These are phyloP conservation scores for Xylariomycetidae sp. DNA, from an alignment of 2,329 filamentous ascomycete species.

Conservation along the genomic window DNA sequence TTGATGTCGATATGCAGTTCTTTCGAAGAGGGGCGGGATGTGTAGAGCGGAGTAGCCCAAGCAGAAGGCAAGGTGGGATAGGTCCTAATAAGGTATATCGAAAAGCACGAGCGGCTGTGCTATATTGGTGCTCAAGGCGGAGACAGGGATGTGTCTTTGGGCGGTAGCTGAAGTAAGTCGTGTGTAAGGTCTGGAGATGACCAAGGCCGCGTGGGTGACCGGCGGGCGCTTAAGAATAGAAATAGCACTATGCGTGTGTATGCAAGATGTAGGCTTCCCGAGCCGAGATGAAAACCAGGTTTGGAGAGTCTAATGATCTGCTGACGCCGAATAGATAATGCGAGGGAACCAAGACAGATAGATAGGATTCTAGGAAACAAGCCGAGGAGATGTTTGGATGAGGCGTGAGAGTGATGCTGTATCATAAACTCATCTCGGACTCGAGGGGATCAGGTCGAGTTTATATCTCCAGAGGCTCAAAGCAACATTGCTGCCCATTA, in stretches of 20 bases:
- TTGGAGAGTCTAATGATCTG: conserved; percentile 10
- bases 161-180: conserved; percentile 20
- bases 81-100: conserved; percentile 11
- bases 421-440: conserved; percentile 5
- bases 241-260: conserved; percentile 17
- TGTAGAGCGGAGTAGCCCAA: too few relatives aligned
- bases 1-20: conserved; percentile 2
- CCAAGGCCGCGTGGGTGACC: conserved; percentile 13
- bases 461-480: conserved; percentile 12
- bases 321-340: conserved; percentile 7
- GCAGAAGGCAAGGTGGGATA: conserved; percentile 1
- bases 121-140: too few relatives aligned
- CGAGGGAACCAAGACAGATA: conserved; percentile 6
- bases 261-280: conserved; percentile 24
- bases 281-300: conserved; percentile 22
- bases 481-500: too few relatives aligned
- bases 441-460: conserved; percentile 7
- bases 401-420: conserved; percentile 7
- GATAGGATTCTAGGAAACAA: conserved; percentile 8
- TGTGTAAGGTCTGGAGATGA: conserved; percentile 16
- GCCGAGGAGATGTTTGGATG: conserved; percentile 8
- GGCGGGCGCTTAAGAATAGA: conserved; percentile 26
- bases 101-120: conserved; percentile 6
- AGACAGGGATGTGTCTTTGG: conserved; percentile 11
- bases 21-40: too few relatives aligned